Conservation (phyloP, 768 basidiomycete species). For the Mrakia blollopis region DNA sequence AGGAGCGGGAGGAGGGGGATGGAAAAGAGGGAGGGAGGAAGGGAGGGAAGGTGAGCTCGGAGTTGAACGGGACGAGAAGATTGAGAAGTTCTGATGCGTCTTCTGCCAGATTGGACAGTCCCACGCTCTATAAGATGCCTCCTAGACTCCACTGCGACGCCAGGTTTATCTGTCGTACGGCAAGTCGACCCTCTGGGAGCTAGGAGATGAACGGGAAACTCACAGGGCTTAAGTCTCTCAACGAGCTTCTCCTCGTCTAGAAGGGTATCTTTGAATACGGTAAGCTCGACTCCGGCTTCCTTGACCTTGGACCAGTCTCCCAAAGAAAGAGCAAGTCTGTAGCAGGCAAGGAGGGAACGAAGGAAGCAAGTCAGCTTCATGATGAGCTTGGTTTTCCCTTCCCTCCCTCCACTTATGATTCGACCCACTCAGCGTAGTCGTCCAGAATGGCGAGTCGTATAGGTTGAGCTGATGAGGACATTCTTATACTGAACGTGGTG, state of each 20-base stretch:
- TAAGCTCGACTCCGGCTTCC: conserved; percentile 33
- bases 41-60: not conserved
- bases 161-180: too few species aligned
- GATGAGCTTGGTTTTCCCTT: not conserved
- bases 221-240: conserved; percentile 51
- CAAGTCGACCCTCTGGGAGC: not conserved
- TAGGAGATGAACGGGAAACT: not conserved
- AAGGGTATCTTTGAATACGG: conserved; percentile 52
- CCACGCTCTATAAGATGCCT: too few species aligned
- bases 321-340: conserved; percentile 2
- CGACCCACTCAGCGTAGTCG: conserved; percentile 15
- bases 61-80: not conserved
- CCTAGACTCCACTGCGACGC: too few species aligned
- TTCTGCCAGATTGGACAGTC: too few species aligned
- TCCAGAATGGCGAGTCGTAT: conserved; percentile 12
- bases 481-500: not conserved
- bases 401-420: too few species aligned
- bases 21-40: not conserved
- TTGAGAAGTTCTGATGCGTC: not conserved
- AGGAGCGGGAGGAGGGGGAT: not conserved
- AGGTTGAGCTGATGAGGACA: not conserved
- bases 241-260: conserved; percentile 54
- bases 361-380: not conserved
- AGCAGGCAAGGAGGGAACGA: not conserved
- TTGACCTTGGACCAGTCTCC: conserved; percentile 54